Evolutionary conservation across 1,284 basidiomycete species (phyloP).

Genomic region (Ustilago trichophora): DNA sequence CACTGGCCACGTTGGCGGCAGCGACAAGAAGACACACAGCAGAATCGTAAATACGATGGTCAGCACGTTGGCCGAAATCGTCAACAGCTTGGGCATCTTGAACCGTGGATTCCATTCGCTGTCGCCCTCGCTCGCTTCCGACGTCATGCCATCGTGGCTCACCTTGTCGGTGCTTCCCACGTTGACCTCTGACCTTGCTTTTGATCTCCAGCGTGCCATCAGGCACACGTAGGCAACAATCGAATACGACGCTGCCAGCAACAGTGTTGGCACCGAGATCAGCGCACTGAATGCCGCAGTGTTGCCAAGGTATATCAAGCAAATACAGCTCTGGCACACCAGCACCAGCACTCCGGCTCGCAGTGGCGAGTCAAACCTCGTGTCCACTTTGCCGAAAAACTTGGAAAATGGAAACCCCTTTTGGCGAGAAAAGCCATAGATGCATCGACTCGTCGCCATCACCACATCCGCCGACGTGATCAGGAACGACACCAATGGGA

Average conservation of each 20-base stretch:
- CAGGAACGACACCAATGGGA: constrained; percentile 25
- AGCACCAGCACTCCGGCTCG: constrained; percentile 13
- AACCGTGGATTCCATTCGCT: constrained; percentile 20
- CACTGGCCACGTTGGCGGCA: constrained; percentile 32
- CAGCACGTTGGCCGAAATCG: constrained; percentile 19
- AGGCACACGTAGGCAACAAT: constrained; percentile 23
- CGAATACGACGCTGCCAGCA: constrained; percentile 22
- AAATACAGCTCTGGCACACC: constrained; percentile 10
- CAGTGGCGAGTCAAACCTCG: constrained; percentile 21
- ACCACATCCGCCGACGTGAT: constrained; percentile 16
- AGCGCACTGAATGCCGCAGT: constrained; percentile 34
- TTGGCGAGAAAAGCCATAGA: constrained; percentile 21
- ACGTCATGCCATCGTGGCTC: background rate
- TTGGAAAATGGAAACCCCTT: constrained; percentile 20
- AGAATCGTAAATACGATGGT: constrained; percentile 27
- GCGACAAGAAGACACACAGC: constrained; percentile 24
- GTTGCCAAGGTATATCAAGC: constrained; percentile 36
- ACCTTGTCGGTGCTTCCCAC: background rate
- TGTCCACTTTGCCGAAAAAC: constrained; percentile 18
- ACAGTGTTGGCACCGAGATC: constrained; percentile 30
- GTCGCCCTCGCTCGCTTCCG: background rate
- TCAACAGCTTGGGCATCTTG: constrained; percentile 15
- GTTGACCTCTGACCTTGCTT: background rate
- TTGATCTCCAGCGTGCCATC: constrained; percentile 1
- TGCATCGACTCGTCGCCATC: constrained; percentile 24